Evolutionary conservation across 805 yeast genomes (phyloP).

Genomic region (Saccharomycopsis javanensis): DNA sequence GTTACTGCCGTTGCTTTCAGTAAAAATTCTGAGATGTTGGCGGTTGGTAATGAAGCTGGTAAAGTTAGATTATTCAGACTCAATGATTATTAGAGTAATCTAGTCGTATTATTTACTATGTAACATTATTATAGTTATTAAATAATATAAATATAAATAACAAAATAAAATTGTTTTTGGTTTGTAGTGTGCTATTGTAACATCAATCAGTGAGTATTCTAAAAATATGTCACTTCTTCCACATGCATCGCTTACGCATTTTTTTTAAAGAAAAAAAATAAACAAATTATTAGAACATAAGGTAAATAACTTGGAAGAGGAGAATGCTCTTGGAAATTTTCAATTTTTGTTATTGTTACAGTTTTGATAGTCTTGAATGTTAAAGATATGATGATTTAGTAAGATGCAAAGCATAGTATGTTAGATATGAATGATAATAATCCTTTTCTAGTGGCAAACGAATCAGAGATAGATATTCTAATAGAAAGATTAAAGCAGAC

Average conservation of each 20-base stretch:
- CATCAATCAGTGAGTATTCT: no score
- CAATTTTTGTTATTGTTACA: no score
- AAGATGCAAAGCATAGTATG: no score
- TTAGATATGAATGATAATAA: neutral
- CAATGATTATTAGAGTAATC: constrained; percentile 53
- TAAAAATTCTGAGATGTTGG: constrained; percentile 72
- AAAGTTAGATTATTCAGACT: constrained; percentile 81
- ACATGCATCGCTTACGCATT: no score
- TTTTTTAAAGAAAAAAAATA: no score
- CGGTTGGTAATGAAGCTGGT: constrained; percentile 87
- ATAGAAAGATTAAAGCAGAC: neutral
- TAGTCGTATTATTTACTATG: neutral
- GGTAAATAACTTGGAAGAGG: no score
- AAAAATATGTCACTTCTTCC: no score
- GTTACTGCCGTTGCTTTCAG: constrained; percentile 76
- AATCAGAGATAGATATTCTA: neutral
- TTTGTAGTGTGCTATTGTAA: neutral
- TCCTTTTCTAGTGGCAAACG: neutral
- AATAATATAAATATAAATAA: no score
- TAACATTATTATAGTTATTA: neutral
- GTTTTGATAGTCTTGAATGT: no score
- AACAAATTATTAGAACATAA: no score
- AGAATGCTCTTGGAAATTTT: no score
- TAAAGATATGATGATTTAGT: neutral
- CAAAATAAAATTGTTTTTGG: neutral